phyloP scores from a whole-genome alignment of 176 grass and related monocot genomes.

The Thinopyrum elongatum region DNA sequence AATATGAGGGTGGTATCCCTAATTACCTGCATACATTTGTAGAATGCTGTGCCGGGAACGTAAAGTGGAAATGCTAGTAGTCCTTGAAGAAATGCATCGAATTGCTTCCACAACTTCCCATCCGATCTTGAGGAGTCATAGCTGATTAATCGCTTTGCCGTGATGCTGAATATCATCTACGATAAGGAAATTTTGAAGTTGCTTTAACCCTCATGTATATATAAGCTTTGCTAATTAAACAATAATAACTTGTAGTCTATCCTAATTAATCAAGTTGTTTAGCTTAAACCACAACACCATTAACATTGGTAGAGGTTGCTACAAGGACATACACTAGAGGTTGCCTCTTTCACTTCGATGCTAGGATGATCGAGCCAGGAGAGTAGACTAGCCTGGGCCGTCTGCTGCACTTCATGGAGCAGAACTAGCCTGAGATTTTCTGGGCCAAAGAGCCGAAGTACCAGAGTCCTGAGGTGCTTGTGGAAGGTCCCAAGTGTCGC shows the following conservation, averaged over 20 bases:
- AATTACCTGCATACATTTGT: slow-evolving; percentile 49
- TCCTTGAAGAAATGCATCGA: slow-evolving; percentile 38
- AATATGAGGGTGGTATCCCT: no score
- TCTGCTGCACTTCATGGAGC: slow-evolving; percentile 35
- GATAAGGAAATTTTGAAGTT: no score
- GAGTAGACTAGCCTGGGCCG: background rate
- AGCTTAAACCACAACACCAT: no score
- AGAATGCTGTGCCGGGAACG: slow-evolving; percentile 47
- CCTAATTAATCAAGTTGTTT: no score
- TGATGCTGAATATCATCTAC: slow-evolving; percentile 65
- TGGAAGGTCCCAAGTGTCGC: slow-evolving; percentile 39
- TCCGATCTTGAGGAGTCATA: slow-evolving; percentile 25
- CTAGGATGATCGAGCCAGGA: slow-evolving; percentile 27
- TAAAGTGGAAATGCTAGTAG: slow-evolving; percentile 43
- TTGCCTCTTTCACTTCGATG: slow-evolving; percentile 43
- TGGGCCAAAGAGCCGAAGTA: slow-evolving; percentile 44
- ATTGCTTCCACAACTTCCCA: slow-evolving; percentile 43
- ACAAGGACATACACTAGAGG: slow-evolving; percentile 27
- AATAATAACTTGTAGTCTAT: no score
- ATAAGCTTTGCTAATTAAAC: no score
- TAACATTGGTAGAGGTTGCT: no score
- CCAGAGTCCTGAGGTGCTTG: slow-evolving; percentile 34
- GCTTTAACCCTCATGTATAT: no score
- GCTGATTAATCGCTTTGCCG: slow-evolving; percentile 63
- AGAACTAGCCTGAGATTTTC: slow-evolving; percentile 30